A percentile compares a stretch with the other conserved stretches of the same genome.
phyloP scores from a whole-genome alignment of 2,329 filamentous ascomycete species.

The Penicillium brevicompactum region DNA sequence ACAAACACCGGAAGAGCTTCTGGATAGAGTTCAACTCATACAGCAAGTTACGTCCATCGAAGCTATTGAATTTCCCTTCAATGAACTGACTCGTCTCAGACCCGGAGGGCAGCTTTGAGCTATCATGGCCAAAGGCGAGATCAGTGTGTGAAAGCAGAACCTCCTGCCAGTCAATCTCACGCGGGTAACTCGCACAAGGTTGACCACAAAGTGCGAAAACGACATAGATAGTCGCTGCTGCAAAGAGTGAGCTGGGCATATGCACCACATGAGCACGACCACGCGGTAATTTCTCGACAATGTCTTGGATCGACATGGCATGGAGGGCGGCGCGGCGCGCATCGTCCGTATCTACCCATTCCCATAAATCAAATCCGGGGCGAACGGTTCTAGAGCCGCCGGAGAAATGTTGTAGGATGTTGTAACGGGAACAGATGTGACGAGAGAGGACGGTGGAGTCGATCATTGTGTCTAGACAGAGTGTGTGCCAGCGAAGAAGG shows the following conservation, averaged over 20 bases:
- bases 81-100: constrained; percentile 45
- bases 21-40: constrained; percentile 53
- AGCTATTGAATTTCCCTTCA: constrained; percentile 15
- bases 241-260: constrained; percentile 49
- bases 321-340: constrained; percentile 47
- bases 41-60: constrained; percentile 41
- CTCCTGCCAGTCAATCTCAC: constrained; percentile 46
- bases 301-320: constrained; percentile 50
- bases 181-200: constrained; percentile 42
- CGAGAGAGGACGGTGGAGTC: constrained; percentile 45
- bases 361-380: constrained; percentile 38
- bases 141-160: constrained; percentile 37
- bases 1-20: constrained; percentile 48
- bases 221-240: constrained; percentile 47
- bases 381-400: constrained; percentile 30
- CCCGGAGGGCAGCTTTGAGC: constrained; percentile 22
- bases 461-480: constrained; percentile 47
- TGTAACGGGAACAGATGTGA: constrained; percentile 42
- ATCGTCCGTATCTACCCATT: constrained; percentile 43
- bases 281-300: constrained; percentile 48
- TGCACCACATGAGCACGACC: constrained; percentile 50
- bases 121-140: constrained; percentile 29
- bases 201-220: constrained; percentile 44
- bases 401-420: constrained; percentile 45
- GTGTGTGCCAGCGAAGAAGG: constrained; percentile 48